A percentile compares a stretch with the other conserved stretches of the same genome.
phyloP scores from a whole-genome alignment of 2,329 filamentous ascomycete genomes.

The Erysiphe pulchra region DNA sequence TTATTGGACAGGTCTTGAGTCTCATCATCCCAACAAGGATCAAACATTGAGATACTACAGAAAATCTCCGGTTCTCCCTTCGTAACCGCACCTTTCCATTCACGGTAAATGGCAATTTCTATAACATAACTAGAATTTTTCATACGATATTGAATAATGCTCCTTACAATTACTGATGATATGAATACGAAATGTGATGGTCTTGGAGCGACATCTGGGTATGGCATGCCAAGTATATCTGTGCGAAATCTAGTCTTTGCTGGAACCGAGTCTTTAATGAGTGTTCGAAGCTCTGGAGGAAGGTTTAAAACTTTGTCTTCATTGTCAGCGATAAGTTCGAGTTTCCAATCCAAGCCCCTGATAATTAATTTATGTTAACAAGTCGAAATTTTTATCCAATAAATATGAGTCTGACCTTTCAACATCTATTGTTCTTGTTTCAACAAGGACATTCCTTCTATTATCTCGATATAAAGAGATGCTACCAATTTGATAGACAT shows the following conservation, averaged over 20 bases:
- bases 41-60: conserved; percentile 10
- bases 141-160: conserved; percentile 8
- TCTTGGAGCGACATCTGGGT: conserved; percentile 6
- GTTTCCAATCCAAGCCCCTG: conserved; percentile 11
- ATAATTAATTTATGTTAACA: neutral
- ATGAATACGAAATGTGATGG: conserved; percentile 4
- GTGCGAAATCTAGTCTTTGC: conserved; percentile 2
- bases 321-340: conserved; percentile 12
- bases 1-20: conserved; percentile 8
- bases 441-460: conserved; percentile 7
- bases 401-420: conserved; percentile 5
- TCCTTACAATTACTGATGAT: conserved; percentile 6
- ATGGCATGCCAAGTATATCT: conserved; percentile 8
- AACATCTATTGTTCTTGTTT: conserved; percentile 10
- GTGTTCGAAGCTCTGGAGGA: conserved; percentile 3
- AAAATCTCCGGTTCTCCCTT: conserved; percentile 5
- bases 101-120: conserved; percentile 11
- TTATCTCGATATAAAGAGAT: conserved; percentile 7
- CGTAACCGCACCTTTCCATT: conserved; percentile 7
- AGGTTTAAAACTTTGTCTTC: conserved; percentile 3
- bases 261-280: conserved; percentile 6
- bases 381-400: neutral
- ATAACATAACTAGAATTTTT: conserved; percentile 7
- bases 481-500: conserved; percentile 8
- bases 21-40: conserved; percentile 10